Evolutionary conservation across 2,329 filamentous ascomycete species (phyloP), one percentile per base, ranked within the genome.

Genomic region (Teratosphaeriaceae sp.): DNA sequence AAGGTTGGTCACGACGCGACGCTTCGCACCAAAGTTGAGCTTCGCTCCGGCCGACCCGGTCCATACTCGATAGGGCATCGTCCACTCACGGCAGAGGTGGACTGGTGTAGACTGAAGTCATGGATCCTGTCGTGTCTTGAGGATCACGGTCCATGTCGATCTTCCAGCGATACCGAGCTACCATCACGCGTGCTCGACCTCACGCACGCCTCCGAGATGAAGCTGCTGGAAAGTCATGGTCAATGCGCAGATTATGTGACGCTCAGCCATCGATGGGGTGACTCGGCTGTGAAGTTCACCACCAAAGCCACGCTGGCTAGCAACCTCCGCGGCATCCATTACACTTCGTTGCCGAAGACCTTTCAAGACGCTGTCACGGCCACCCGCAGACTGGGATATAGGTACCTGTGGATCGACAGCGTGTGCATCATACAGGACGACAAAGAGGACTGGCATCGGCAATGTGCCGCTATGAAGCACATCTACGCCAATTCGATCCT

Each of bases 381-480:
- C 23, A 29, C 15, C 20, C 35, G 21, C 20, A 27, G 8, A 18
- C 15, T 40, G 7, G 37, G 21, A 19, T 29, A 27, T 26, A 19
- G 37, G n/a, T 27, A 40, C 15, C 37, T 40, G 15, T 30, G 37
- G 37, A 40, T 40, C 15, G 21, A 40, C 23, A 5, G 9, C 8
- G 15, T 37, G 9, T 37, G 34, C 19, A 37, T 37, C 20, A 37
- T 37, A 9, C 34, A 37, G 21, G 20, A 15, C 5, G 15, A 19
- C 21, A 11, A 19, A 15, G 9, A 37, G 9, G 34, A 37, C 20
- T 37, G 34, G 34, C 6, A 19, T 7, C 8, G 5, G 13, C 11
- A 37, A 37, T 19, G 16, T 15, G 34, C 16, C 5, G 11, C 11
- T 6, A 37, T 37, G 34, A 11, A 9, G 5, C 34, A 37, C 7